Evolutionary conservation across 2,329 filamentous ascomycete species (phyloP).

Genomic region (Colletotrichum musicola): DNA sequence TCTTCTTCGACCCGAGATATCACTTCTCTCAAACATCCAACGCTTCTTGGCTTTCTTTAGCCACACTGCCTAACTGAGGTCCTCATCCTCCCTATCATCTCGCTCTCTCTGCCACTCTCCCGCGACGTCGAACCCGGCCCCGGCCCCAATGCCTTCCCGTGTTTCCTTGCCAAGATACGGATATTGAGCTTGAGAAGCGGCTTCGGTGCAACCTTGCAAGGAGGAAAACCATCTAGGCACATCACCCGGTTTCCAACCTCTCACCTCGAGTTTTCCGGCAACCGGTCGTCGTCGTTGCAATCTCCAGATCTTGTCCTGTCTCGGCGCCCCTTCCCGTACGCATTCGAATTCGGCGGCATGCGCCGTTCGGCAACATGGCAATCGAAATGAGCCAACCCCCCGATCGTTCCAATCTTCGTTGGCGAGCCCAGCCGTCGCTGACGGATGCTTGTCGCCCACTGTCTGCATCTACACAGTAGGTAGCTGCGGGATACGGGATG

Average conservation of each 20-base stretch:
- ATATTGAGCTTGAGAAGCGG: neutral
- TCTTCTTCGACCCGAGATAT: conserved; percentile 6
- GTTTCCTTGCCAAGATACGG: neutral
- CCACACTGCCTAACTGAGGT: neutral
- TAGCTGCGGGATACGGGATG: conserved; percentile 4
- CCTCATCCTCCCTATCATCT: neutral
- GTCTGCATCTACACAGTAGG: conserved; percentile 5
- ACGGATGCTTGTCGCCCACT: conserved; percentile 26
- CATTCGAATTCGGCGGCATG: conserved; percentile 28
- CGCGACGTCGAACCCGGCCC: neutral
- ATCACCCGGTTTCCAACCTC: neutral
- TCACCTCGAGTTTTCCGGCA: neutral
- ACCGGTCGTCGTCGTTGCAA: conserved; percentile 1
- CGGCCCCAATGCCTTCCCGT: neutral
- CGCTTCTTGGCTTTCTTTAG: neutral
- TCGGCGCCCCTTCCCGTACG: conserved; percentile 25
- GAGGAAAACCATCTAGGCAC: neutral
- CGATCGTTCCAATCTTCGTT: conserved; percentile 9
- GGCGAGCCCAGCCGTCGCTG: conserved; percentile 9
- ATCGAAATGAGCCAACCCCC: conserved; percentile 19
- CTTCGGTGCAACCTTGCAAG: neutral
- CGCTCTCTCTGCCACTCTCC: neutral
- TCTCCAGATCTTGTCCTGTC: conserved; percentile 24
- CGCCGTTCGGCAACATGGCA: conserved; percentile 29
- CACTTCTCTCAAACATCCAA: conserved; percentile 16